Evolutionary conservation across 139 green algal species (phyloP), one percentile per base, ranked within the genome.

Genomic region (Eudorina sp.): DNA sequence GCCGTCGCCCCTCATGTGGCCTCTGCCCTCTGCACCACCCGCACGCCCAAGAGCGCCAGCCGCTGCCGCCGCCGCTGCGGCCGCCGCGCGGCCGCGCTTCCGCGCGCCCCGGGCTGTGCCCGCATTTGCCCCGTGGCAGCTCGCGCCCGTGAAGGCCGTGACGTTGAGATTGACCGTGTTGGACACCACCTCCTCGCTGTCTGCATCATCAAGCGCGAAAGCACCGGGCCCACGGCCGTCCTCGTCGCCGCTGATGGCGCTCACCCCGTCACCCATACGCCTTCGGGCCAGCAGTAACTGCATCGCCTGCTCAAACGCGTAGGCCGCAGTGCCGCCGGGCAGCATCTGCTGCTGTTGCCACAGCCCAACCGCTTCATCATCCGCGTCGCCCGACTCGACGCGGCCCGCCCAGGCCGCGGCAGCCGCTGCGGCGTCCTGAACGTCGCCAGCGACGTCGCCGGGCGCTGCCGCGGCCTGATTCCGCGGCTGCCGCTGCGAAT

Each of bases 161-260:
- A 76, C 18, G 38, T 86, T 73, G 27, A 90, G 64, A 25, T 75
- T 83, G n/a, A 91, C 72, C 0, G 81, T 91, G 72, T 91, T 91
- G 58, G 72, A 86, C 13, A 91, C 85, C 62, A 90, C 87, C 90
- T 92, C 86, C 66, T 90, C 88, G 53, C 83, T 80, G 46, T 62
- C 58, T 38, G 51, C 73, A 34, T 91, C 86, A 5, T 91, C 55
- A 29, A 69, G n/a, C 7, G 55, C 16, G 14, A 83, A 31, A 3
- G 23, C 41, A 14, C 58, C 55, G 27, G 21, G 14, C 16, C 34
- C 80, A 23, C 62, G 60, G 31, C 29, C 60, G 60, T 31, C 75
- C 5, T 41, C 9, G 38, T 58, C 80, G 23, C 60, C 80, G 25
- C 11, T 19, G 55, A 85, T 60, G 40, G 1, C 19, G 25, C 55